A percentile compares a stretch with the other conserved stretches of the same genome.
Conservation (phyloP, 805 yeast species). For the Ogataea henricii region DNA sequence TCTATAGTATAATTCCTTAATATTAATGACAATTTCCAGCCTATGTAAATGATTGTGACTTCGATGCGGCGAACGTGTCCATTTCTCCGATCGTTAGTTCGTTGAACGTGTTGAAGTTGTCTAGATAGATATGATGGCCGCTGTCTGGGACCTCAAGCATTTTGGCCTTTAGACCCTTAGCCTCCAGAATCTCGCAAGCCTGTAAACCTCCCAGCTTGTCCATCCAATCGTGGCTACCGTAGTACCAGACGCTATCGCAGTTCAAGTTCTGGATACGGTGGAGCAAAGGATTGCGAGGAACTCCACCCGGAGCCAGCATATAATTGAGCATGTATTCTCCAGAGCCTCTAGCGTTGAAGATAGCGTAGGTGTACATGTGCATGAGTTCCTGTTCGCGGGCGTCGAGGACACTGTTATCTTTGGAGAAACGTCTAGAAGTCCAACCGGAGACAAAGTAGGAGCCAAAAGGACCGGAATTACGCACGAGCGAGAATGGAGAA, state of each 20-base stretch:
- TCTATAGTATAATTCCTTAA: background rate
- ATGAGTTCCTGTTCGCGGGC: conserved; percentile 49
- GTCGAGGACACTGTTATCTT: conserved; percentile 38
- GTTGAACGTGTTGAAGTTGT: conserved; percentile 60
- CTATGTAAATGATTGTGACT: background rate
- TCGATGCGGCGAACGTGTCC: conserved; percentile 30
- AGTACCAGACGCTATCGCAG: conserved; percentile 77
- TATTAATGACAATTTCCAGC: conserved; percentile 1
- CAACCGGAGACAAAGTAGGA: conserved; percentile 86
- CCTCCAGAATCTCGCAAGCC: conserved; percentile 40
- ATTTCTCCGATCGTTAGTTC: conserved; percentile 51
- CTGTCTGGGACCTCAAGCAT: conserved; percentile 47
- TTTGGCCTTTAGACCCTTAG: conserved; percentile 23
- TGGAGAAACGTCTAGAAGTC: conserved; percentile 80
- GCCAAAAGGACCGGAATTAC: conserved; percentile 80
- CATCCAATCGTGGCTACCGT: conserved; percentile 78
- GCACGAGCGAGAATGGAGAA: conserved; percentile 81
- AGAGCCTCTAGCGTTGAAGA: conserved; percentile 84
- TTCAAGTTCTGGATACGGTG: conserved; percentile 51
- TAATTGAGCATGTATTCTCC: conserved; percentile 92
- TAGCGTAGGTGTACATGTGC: conserved; percentile 80
- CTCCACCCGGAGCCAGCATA: conserved; percentile 87
- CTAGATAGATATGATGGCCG: conserved; percentile 82
- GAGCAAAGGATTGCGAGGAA: conserved; percentile 74
- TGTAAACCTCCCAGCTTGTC: conserved; percentile 49